Base-by-base conservation (phyloP, 345 rosid genomes). In the Rubroshorea leprosula region DNA sequence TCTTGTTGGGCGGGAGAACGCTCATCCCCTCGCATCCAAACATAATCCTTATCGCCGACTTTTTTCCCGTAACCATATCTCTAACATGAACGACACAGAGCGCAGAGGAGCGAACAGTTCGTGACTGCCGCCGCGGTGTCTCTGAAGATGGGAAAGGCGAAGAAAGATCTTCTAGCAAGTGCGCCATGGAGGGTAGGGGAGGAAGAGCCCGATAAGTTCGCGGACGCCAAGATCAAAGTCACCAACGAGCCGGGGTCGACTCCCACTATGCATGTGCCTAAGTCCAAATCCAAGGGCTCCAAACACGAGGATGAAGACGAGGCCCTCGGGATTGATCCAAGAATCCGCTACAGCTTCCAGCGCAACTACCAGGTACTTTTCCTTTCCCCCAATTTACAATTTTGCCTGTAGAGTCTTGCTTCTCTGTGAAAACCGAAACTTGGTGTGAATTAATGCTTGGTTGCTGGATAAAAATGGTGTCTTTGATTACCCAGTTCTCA, bases 181-280 rank as follows among this genome's bases (percentile, higher is more conserved):
- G 99, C 94, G 6, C 99, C 99, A 7, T 93, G 97, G 99, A 83
- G 99, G 58, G 95, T 84, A n/a, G 91, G 76, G 10, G 82, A 70
- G 0, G 72, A 80, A 21, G 77, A 66, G 5, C 67, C 83, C 1
- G 68, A 80, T 51, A 89, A 89, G 60, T 85, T 89, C 66, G 72
- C 76, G 31, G 80, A 77, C 68, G 97, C 87, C 38, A 89, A 86
- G 78, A 78, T 92, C 56, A 86, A 82, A 61, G 91, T 85, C 26
- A 89, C 93, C 3, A 83, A 49, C 10, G 79, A 92, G 54, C 83
- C 90, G 0, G 95, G 93, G 10, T 75, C 85, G 46, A 75, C 77
- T 6, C 68, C 96, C 23, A 81, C 80, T 62, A 89, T 89, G 90
- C 96, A 89, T 64, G 87, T 89, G 57, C 90, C 96, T 49, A 66